Conservation (phyloP, 129 eudicot genomes). For the Ambrosia trifida region DNA sequence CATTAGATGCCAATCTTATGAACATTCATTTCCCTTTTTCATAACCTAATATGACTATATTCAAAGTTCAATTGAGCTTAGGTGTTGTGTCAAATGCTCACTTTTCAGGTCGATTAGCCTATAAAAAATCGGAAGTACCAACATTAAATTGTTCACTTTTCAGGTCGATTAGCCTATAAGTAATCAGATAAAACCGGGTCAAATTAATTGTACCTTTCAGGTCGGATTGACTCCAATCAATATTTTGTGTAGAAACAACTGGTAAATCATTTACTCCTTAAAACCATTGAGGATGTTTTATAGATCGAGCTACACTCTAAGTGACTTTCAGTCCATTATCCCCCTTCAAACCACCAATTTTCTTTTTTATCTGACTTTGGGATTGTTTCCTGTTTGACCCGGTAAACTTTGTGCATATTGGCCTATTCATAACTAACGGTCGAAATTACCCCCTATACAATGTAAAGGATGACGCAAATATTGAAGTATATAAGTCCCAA, state of each 20-base stretch:
- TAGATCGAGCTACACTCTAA: not conserved
- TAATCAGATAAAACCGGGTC: too few relatives aligned
- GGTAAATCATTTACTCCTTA: not conserved
- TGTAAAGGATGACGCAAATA: slow-evolving; percentile 93
- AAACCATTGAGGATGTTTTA: not conserved
- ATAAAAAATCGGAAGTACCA: too few relatives aligned
- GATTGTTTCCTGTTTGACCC: not conserved
- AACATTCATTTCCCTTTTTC: too few relatives aligned
- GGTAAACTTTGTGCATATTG: not conserved
- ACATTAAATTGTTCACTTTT: too few relatives aligned
- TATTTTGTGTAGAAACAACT: not conserved
- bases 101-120: too few relatives aligned
- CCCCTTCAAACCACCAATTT: too few relatives aligned
- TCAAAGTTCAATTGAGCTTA: too few relatives aligned
- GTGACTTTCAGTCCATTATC: not conserved
- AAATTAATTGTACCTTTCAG: not conserved
- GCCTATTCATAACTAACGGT: not conserved
- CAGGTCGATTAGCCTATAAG: too few relatives aligned
- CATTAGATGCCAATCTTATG: too few relatives aligned
- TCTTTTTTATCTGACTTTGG: not conserved
- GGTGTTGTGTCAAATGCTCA: too few relatives aligned
- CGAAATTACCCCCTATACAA: slow-evolving; percentile 33
- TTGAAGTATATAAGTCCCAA: slow-evolving; percentile 79
- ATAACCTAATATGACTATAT: too few relatives aligned
- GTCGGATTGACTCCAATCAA: not conserved